These are phyloP conservation scores for Prunus salicina DNA, from an alignment of 306 rosid species.

Conservation along the genomic window DNA sequence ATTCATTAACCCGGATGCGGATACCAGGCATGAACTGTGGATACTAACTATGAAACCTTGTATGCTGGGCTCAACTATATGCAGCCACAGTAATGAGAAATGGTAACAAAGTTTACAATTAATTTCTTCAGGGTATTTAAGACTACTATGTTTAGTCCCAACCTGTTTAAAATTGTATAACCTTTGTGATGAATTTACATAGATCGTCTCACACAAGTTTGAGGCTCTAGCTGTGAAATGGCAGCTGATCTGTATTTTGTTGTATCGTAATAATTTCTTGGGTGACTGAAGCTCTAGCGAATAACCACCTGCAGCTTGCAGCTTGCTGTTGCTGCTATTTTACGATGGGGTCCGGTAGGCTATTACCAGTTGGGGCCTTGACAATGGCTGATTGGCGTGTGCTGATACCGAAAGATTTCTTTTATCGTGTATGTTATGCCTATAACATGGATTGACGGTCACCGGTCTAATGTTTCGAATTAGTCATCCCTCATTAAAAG, in stretches of 20 bases:
- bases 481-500: background rate
- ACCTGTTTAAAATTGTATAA: conserved; percentile 23
- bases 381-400: conserved; percentile 38
- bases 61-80: conserved; percentile 33
- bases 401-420: conserved; percentile 22
- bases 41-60: conserved; percentile 31
- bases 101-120: conserved; percentile 42
- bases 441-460: background rate
- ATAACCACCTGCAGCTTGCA: conserved; percentile 37
- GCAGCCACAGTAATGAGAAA: conserved; percentile 23
- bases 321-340: conserved; percentile 51
- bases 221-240: conserved; percentile 51
- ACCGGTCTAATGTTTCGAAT: background rate
- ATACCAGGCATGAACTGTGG: conserved; percentile 34
- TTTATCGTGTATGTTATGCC: background rate
- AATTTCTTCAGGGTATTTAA: conserved; percentile 24
- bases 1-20: conserved; percentile 37
- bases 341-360: conserved; percentile 43
- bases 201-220: conserved; percentile 47
- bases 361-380: conserved; percentile 28
- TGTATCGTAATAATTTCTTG: conserved; percentile 26
- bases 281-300: conserved; percentile 19
- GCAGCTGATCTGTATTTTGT: conserved; percentile 48
- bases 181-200: conserved; percentile 53
- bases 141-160: conserved; percentile 16